Conservation (phyloP, 768 basidiomycete species). For the Russula earlei region DNA sequence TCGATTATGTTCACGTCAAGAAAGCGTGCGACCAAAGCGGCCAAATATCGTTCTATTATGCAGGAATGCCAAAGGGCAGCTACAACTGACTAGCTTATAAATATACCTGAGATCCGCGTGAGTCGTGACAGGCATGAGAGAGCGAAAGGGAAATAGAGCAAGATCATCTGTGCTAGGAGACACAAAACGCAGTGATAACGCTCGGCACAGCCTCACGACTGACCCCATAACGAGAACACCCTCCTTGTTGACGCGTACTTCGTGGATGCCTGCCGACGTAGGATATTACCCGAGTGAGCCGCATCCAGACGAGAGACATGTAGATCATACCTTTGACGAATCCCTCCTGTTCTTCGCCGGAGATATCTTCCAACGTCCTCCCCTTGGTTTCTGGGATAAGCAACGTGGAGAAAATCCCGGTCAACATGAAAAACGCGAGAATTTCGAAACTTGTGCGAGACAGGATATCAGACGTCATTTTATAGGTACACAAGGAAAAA, state of each 20-base stretch:
- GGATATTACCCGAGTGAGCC: not conserved
- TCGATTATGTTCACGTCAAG: too few relatives aligned
- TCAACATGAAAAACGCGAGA: conserved; percentile 81
- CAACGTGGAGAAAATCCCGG: conserved; percentile 72
- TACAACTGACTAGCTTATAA: conserved; percentile 8
- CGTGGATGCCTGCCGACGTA: not conserved
- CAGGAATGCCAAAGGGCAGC: not conserved
- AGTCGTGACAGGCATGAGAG: conserved; percentile 4
- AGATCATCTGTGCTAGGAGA: not conserved
- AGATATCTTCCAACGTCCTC: conserved; percentile 57
- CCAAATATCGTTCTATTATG: conserved; percentile 5
- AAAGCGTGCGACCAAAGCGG: too few relatives aligned
- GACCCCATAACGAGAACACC: not conserved
- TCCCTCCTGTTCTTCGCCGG: conserved; percentile 56
- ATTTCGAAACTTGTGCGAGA: conserved; percentile 52
- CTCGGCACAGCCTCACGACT: not conserved
- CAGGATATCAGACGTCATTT: not conserved
- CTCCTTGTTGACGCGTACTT: conserved; percentile 7
- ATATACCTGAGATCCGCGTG: not conserved
- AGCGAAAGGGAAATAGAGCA: not conserved
- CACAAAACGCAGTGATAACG: not conserved
- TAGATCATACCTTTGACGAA: conserved; percentile 36
- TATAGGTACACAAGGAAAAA: not conserved
- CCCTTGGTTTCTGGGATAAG: conserved; percentile 74
- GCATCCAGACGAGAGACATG: not conserved